phyloP scores from a whole-genome alignment of 2,329 filamentous ascomycete species.

The Fonsecaea nubica region DNA sequence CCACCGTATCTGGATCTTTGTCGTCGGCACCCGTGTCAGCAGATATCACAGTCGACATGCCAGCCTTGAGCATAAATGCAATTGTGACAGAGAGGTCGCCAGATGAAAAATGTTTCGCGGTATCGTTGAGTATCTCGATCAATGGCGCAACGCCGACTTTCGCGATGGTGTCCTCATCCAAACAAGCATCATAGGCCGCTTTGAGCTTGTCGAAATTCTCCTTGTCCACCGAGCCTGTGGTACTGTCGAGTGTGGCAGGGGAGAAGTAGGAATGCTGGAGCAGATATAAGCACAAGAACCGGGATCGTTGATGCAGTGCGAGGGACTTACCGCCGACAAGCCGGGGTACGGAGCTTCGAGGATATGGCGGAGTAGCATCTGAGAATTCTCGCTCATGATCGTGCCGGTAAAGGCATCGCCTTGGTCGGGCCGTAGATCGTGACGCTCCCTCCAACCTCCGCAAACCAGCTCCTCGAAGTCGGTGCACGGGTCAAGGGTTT shows the following conservation, averaged over 20 bases:
- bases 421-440: slow-evolving; percentile 71
- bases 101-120: slow-evolving; percentile 49
- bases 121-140: slow-evolving; percentile 60
- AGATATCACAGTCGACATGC: slow-evolving; percentile 46
- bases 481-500: slow-evolving; percentile 70
- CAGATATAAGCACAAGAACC: slow-evolving; percentile 14
- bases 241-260: slow-evolving; percentile 20
- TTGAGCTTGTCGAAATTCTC: slow-evolving; percentile 72
- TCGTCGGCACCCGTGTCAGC: slow-evolving; percentile 54
- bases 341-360: slow-evolving; percentile 63
- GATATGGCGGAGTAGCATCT: slow-evolving; percentile 66
- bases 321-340: slow-evolving; percentile 39
- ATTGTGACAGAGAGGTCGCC: slow-evolving; percentile 45
- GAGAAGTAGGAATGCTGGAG: slow-evolving; percentile 36
- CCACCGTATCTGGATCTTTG: slow-evolving; percentile 61
- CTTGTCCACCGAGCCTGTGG: slow-evolving; percentile 44
- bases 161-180: slow-evolving; percentile 66
- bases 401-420: slow-evolving; percentile 66
- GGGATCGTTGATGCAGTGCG: slow-evolving; percentile 46
- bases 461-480: slow-evolving; percentile 73
- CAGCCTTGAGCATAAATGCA: slow-evolving; percentile 47
- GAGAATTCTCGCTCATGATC: slow-evolving; percentile 66
- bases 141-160: slow-evolving; percentile 64
- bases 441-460: slow-evolving; percentile 68
- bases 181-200: slow-evolving; percentile 68